Evolutionary conservation across 2,329 filamentous ascomycete species (phyloP), one percentile per base, ranked within the genome.

Genomic region (Apiospora sp.): DNA sequence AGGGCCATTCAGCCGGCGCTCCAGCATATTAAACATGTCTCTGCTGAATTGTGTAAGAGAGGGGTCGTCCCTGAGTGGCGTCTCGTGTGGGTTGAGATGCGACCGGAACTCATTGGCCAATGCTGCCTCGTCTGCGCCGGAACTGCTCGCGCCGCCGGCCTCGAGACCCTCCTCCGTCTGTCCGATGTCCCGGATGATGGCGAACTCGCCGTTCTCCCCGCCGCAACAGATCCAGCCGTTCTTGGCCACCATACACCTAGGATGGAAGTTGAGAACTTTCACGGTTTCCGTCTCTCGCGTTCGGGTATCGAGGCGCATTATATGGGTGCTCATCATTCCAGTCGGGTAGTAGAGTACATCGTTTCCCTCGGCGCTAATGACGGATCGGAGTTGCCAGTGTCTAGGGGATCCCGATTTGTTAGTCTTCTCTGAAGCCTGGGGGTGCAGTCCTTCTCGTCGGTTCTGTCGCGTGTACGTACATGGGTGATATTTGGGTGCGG

Each of bases 141-240:
- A 74, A 69, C 72, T 69, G 70, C 68, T 74, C 14, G 71, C 64
- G 37, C 13, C 54, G 16, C 48, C 68, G 37, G 64, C 24, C 46
- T 81, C 78, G 16, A 64, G 30, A 24, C 69, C 41, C 37, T 71
- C 69, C 58, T 76, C 73, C 71, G 71, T 82, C 79, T 74, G 75
- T 70, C 77, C 80, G 68, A 77, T 77, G 44, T 86, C 85, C 71
- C 89, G 91, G 78, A 98, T 92, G 71, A 94, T 92, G 43, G 93
- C 92, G 80, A 97, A 98, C 80, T 97, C 93, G 72, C 96, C 96
- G 76, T 91, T 90, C 78, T 97, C 93, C 73, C 96, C 96, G 67
- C 96, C 96, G 67, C 95, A 94, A 78, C 94, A 98, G 49, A 98
- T 88, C 92, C 94, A 98, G 70, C 95, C 95, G 78, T 93, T 90